phyloP scores from a whole-genome alignment of 2,329 filamentous ascomycete genomes.

The Pseudogymnoascus sp. region DNA sequence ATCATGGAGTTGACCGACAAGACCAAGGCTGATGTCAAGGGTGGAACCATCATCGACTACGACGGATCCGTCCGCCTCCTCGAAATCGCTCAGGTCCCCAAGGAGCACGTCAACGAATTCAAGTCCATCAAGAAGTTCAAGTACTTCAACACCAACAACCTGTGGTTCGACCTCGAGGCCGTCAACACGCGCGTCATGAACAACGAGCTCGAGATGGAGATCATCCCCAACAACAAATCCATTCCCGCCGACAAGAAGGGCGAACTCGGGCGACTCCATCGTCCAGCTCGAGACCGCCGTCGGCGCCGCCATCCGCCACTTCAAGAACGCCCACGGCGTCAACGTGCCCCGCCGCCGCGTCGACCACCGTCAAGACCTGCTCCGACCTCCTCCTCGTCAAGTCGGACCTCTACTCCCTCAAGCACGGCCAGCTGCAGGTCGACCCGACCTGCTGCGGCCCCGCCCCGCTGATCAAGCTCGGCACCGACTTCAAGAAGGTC shows the following conservation, averaged over 20 bases:
- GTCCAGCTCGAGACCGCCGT: slow-evolving; percentile 98
- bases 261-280: slow-evolving; percentile 94
- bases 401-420: slow-evolving; percentile 96
- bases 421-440: slow-evolving; percentile 97
- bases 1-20: slow-evolving; percentile 99
- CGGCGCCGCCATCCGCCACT: slow-evolving; percentile 96
- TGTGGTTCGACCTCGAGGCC: slow-evolving; percentile 97
- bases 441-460: slow-evolving; percentile 95
- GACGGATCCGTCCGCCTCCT: slow-evolving; percentile 94
- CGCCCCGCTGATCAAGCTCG: slow-evolving; percentile 96
- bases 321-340: slow-evolving; percentile 97
- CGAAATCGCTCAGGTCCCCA: slow-evolving; percentile 98
- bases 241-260: slow-evolving; percentile 99
- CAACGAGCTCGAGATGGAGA: slow-evolving; percentile 98
- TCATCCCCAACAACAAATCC: slow-evolving; percentile 98
- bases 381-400: slow-evolving; percentile 99
- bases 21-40: slow-evolving; percentile 99
- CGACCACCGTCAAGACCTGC: slow-evolving; percentile 99
- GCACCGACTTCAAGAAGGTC: slow-evolving; percentile 99
- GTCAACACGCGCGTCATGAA: slow-evolving; percentile 99
- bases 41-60: slow-evolving; percentile 99
- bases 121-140: slow-evolving; percentile 99
- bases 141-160: slow-evolving; percentile 99
- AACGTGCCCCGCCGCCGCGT: slow-evolving; percentile 97
- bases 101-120: slow-evolving; percentile 99